Evolutionary conservation across 345 rosid genomes (phyloP).

Genomic region (Bruguiera parviflora): DNA sequence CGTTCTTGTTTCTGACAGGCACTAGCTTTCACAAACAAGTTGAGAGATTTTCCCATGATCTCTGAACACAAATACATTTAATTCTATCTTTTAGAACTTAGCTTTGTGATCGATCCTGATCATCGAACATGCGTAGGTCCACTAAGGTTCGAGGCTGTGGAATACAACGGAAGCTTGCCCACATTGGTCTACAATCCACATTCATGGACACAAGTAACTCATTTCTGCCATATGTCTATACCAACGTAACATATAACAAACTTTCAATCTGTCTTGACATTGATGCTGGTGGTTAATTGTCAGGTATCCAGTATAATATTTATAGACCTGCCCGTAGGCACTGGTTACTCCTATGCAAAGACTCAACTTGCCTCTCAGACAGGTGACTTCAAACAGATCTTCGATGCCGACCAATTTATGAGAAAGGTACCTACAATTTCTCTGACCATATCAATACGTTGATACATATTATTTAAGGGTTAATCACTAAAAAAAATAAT

Average conservation of each 20-base stretch:
- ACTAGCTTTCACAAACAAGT: no score
- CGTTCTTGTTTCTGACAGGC: no score
- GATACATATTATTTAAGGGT: no score
- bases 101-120: neutral
- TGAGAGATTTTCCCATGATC: no score
- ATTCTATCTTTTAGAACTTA: neutral
- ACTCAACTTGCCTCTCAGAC: conserved; percentile 30
- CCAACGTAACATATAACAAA: neutral
- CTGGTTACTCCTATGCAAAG: conserved; percentile 69
- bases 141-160: conserved; percentile 43
- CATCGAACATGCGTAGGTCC: conserved; percentile 47
- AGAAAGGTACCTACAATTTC: conserved; percentile 36
- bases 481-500: no score
- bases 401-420: conserved; percentile 45
- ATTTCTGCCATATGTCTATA: neutral
- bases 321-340: conserved; percentile 68
- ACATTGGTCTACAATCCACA: conserved; percentile 29
- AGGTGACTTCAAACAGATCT: conserved; percentile 50
- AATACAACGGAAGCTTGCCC: conserved; percentile 69
- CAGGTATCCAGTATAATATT: conserved; percentile 67
- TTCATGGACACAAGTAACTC: conserved; percentile 1
- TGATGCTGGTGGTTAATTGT: conserved; percentile 2
- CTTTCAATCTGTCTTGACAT: neutral
- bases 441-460: no score
- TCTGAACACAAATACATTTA: no score